A percentile compares a stretch with the other conserved stretches of the same genome.
These are phyloP conservation scores for Penicillium chermesinum DNA, from an alignment of 495 filamentous ascomycete species.

Conservation along the genomic window DNA sequence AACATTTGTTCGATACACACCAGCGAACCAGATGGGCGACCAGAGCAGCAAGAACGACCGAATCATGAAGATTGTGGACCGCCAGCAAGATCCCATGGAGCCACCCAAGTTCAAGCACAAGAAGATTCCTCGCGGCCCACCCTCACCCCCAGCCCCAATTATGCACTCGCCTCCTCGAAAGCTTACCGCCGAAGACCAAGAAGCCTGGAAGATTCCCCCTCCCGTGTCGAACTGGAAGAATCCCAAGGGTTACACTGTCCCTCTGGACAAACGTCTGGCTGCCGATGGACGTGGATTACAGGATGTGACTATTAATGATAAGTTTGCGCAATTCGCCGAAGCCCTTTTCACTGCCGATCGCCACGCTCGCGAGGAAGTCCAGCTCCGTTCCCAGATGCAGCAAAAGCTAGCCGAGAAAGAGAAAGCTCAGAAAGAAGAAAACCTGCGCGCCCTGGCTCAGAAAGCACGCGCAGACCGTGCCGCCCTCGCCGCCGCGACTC, in stretches of 20 bases:
- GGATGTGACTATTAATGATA: slow-evolving; percentile 97
- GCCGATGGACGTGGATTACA: slow-evolving; percentile 89
- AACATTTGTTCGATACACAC: slow-evolving; percentile 93
- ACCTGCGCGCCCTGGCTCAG: slow-evolving; percentile 82
- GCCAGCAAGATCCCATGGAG: slow-evolving; percentile 95
- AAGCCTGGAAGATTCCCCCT: slow-evolving; percentile 92
- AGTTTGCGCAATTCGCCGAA: slow-evolving; percentile 95
- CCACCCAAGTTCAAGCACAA: slow-evolving; percentile 98
- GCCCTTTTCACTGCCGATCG: slow-evolving; percentile 89
- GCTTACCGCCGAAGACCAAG: slow-evolving; percentile 94
- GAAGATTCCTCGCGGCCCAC: slow-evolving; percentile 93
- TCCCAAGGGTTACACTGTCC: slow-evolving; percentile 95
- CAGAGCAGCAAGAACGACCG: slow-evolving; percentile 81
- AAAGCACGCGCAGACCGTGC: slow-evolving; percentile 81
- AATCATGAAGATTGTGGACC: slow-evolving; percentile 97
- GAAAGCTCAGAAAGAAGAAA: slow-evolving; percentile 87
- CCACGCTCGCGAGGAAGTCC: slow-evolving; percentile 92
- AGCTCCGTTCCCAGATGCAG: slow-evolving; percentile 90
- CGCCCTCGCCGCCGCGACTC: slow-evolving; percentile 42
- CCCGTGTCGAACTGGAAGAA: slow-evolving; percentile 99
- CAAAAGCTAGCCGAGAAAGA: slow-evolving; percentile 96
- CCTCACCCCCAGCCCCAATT: slow-evolving; percentile 85
- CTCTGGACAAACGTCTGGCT: slow-evolving; percentile 93
- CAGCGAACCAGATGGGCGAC: slow-evolving; percentile 96
- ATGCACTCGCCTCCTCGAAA: slow-evolving; percentile 95